These are phyloP conservation scores for Arachnomyces sp. DNA, from an alignment of 2,329 filamentous ascomycete species.

Conservation along the genomic window DNA sequence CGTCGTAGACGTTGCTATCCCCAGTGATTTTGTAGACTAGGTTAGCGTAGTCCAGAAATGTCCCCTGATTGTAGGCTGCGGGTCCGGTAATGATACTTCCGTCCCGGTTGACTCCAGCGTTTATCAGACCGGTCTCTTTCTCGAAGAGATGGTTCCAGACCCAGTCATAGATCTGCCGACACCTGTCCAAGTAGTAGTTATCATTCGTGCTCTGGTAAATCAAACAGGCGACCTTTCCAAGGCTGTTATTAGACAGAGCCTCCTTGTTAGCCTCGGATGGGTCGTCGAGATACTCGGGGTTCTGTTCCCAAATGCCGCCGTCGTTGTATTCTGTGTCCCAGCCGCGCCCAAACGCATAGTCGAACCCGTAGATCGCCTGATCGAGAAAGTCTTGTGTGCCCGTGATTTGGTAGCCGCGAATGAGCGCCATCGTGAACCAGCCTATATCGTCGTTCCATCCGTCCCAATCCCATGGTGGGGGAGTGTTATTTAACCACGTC, in stretches of 20 bases:
- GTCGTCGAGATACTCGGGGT: constrained; percentile 1
- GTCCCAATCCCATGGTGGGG: not conserved
- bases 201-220: constrained; percentile 6
- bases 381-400: constrained; percentile 3
- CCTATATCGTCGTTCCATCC: constrained; percentile 7
- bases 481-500: constrained; percentile 4
- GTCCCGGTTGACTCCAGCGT: constrained; percentile 1
- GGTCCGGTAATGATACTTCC: constrained; percentile 4
- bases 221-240: constrained; percentile 5
- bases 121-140: not conserved
- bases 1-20: not conserved
- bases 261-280: constrained; percentile 2
- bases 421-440: constrained; percentile 5
- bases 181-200: not conserved
- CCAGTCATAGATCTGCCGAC: constrained; percentile 5
- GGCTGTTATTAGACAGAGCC: constrained; percentile 6
- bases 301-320: constrained; percentile 7
- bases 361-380: constrained; percentile 5
- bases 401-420: constrained; percentile 6
- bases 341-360: constrained; percentile 5
- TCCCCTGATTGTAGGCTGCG: constrained; percentile 6
- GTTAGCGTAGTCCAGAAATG: constrained; percentile 5
- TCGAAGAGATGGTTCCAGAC: constrained; percentile 4
- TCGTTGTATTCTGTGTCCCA: constrained; percentile 6
- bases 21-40: constrained; percentile 4